Evolutionary conservation across 2,329 filamentous ascomycete genomes (phyloP), one percentile per base, ranked within the genome.

Genomic region (Alternaria sp.): DNA sequence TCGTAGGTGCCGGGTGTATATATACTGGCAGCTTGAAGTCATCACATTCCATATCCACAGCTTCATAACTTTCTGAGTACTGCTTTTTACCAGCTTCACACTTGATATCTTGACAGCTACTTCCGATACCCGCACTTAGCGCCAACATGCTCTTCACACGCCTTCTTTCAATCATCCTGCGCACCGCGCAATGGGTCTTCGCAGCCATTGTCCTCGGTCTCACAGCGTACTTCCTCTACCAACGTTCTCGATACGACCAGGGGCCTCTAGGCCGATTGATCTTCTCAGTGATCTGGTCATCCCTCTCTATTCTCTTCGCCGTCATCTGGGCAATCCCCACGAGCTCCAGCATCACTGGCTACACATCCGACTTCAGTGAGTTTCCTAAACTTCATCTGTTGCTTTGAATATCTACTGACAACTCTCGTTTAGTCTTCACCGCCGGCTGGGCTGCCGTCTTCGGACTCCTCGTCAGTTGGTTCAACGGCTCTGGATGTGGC

Each of bases 241-340:
- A 62, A 44, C 57, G 67, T 59, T 63, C 65, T 21, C 67, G 82
- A 32, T 78, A 83, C 36, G 83, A 84, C 57, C 79, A 83, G 62
- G 89, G 87, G 84, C 81, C 84, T 17, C 81, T 86, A 43, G 88
- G 85, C 36, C 89, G 91, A 60, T 89, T 90, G 82, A 92, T 94
- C 80, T 94, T 93, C 83, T 87, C 90, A 49, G 87, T 91, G 73
- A 87, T 92, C 17, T 85, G 93, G 43, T 89, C 92, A 3, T 89
- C 85, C 19, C 73, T 94, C 17, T 88, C 89, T 12, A 88, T 93
- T 58, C 77, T 94, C 44, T 82, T 92, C n/a, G 84, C 87, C 6
- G 80, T 94, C 25, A 77, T 94, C 66, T 92, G 91, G 87, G 83
- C 93, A 26, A 84, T 94, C 44, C 92, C 92, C 2, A 91, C 92